These are phyloP conservation scores for Suhomyces bribrorum DNA, from an alignment of 1,139 yeast species.

Conservation along the genomic window DNA sequence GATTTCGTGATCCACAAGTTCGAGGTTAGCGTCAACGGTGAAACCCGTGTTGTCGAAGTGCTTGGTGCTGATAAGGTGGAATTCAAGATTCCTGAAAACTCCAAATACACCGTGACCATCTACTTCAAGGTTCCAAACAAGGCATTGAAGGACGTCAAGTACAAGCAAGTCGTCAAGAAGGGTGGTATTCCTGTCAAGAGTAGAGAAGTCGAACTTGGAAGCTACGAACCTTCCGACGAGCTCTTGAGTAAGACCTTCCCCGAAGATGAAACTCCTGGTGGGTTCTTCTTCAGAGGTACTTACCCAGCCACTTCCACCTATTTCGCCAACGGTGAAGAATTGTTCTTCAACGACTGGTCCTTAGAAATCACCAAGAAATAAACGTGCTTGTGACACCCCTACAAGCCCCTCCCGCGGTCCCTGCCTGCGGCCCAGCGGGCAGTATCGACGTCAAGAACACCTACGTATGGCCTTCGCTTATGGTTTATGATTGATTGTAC, in stretches of 20 bases:
- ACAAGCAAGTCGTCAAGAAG: conserved; percentile 42
- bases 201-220: conserved; percentile 35
- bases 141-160: conserved; percentile 34
- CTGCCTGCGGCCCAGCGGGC: too few relatives aligned
- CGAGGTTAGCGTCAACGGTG: conserved; percentile 35
- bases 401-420: too few relatives aligned
- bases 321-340: conserved; percentile 33
- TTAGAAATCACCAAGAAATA: conserved; percentile 36
- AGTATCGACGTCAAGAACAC: too few relatives aligned
- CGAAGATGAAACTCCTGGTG: conserved; percentile 44
- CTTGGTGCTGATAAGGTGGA: conserved; percentile 31
- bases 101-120: conserved; percentile 37
- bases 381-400: conserved; percentile 8
- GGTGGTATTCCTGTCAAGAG: conserved; percentile 39
- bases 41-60: conserved; percentile 29
- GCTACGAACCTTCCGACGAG: conserved; percentile 34
- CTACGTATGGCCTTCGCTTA: too few relatives aligned
- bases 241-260: conserved; percentile 32
- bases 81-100: conserved; percentile 41
- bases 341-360: conserved; percentile 35
- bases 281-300: conserved; percentile 41
- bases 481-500: too few relatives aligned
- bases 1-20: conserved; percentile 39
- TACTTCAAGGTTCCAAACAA: conserved; percentile 36
- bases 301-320: conserved; percentile 39